Base-by-base conservation (phyloP, 495 filamentous ascomycete genomes). In the Penicillium lividum region DNA sequence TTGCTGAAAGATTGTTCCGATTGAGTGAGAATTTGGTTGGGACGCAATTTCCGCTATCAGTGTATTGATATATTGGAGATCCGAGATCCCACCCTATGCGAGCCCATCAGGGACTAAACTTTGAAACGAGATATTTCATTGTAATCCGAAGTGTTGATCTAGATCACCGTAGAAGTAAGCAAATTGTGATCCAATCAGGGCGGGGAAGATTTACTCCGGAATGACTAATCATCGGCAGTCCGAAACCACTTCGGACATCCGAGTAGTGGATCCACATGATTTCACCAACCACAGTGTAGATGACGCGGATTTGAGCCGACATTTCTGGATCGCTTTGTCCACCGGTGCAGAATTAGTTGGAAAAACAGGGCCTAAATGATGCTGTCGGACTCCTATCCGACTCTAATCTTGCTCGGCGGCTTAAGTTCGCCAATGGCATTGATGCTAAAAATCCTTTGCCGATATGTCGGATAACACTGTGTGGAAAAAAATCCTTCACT, bases 1-100 rank as follows among this genome's bases (percentile, higher is more conserved):
- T 56, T 8, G 77, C 76, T 0, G 62, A 72, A n/a, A 76, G 64
- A 55, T 54, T 84, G 22, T 80, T 76, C 75, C 65, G 67, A 30
- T 34, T 82, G 48, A 83, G 80, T 51, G 81, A 82, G 62, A 59
- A 81, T 27, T 58, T 84, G 50, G 77, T 82, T 0, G 79, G 78
- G 10, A 56, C 49, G 52, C 54, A 57, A 16, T 64, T 64, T 13
- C 61, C 80, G n/a, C 51, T 64, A 54, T 51, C 45, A 47, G 30
- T 31, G n/a, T 27, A 25, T 45, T 51, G 7, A 50, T n/a, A 27
- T 44, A 51, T 60, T 57, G 61, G 57, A 53, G 13, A 51, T 59
- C 57, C 57, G 61, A 6, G 4, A 40, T 40, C 11, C 47, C 22
- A 15, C 42, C 29, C 13, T 10, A 13, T 47, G 44, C 27, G 28